phyloP scores from a whole-genome alignment of 495 filamentous ascomycete species.

The Penicillium coffeae region DNA sequence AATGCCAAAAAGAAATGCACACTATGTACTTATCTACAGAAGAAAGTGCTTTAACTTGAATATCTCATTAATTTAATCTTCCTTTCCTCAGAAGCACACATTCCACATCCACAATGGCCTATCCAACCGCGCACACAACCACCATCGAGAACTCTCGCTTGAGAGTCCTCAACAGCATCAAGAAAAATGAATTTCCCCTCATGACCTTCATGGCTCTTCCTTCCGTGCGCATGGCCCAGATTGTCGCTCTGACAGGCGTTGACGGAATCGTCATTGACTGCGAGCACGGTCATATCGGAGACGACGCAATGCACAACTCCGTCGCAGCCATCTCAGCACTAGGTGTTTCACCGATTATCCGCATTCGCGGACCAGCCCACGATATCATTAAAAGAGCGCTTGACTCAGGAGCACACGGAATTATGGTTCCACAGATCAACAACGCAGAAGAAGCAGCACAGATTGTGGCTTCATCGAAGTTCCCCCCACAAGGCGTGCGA shows the following conservation, averaged over 20 bases:
- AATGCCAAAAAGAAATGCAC: too few relatives aligned
- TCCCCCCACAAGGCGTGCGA: conserved; percentile 58
- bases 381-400: conserved; percentile 72
- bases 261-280: conserved; percentile 33
- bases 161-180: conserved; percentile 33
- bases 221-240: conserved; percentile 33
- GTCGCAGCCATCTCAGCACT: conserved; percentile 66
- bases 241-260: conserved; percentile 35
- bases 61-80: too few relatives aligned
- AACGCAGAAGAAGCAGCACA: conserved; percentile 53
- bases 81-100: too few relatives aligned
- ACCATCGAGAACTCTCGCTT: conserved; percentile 31
- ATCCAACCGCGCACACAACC: conserved; percentile 31
- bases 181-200: conserved; percentile 26
- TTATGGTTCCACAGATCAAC: conserved; percentile 37
- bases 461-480: conserved; percentile 61
- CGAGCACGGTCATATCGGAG: conserved; percentile 37
- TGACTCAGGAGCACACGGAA: conserved; percentile 64
- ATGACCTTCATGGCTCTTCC: conserved; percentile 41
- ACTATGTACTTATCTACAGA: too few relatives aligned
- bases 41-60: too few relatives aligned
- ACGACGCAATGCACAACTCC: conserved; percentile 79
- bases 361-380: conserved; percentile 61
- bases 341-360: conserved; percentile 61
- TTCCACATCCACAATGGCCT: conserved; percentile 18